Base-by-base conservation (phyloP, 441 rosid genomes). In the Adansonia rubrostipa region DNA sequence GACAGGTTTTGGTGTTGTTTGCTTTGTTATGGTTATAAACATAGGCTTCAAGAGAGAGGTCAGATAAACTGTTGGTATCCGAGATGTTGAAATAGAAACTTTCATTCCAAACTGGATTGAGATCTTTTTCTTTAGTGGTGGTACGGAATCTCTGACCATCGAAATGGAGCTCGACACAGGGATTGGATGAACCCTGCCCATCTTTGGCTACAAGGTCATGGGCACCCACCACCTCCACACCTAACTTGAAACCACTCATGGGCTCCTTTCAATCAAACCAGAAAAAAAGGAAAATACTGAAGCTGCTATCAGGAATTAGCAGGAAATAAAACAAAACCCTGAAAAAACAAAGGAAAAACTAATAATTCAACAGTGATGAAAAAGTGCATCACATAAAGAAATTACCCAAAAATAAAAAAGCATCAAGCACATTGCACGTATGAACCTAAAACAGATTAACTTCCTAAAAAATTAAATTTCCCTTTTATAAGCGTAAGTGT, bases 141-240 rank as follows among this genome's bases (percentile, higher is more conserved):
- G 98, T 92, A 66, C 89, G 94, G 78, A 88, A 85, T 76, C 75
- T 91, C 85, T 96, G 97, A 54, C 82, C 85, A 48, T 96, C 98
- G 62, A 96, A 96, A 77, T 89, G 90, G 36, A 96, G 88, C 88
- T 96, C 98, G 57, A 92, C 99, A 70, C 80, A 92, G 67, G 96
- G 78, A 84, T 74, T 89, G 28, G 92, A 80, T 20, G 88, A 87
- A 71, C 89, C 95, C 73, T 90, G 87, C 73, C 86, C 91, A 17
- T 91, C 97, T 79, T 84, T 91, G 45, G 95, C 80, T 84, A 87
- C 70, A 48, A 96, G 94, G 48, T 88, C 94, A 63, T 88, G 88
- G 1, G 97, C 98, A 71, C 97, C 79, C 77, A 86, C 91, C 51
- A 96, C 97, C 82, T 94, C 98, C 71, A 96, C 98, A 42, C 94